phyloP scores from a whole-genome alignment of 495 filamentous ascomycete genomes.

The Neurospora sp. region DNA sequence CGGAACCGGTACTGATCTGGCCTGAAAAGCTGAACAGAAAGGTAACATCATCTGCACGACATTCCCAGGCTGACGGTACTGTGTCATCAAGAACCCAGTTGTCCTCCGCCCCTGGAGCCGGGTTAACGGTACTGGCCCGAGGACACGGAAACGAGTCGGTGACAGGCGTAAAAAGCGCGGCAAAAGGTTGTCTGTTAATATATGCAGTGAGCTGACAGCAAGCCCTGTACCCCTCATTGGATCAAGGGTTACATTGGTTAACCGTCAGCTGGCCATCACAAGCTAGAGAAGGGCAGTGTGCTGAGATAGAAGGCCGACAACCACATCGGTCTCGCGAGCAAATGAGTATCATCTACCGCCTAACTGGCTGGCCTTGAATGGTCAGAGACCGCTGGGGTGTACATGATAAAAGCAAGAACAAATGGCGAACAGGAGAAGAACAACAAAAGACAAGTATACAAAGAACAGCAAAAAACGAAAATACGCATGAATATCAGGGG shows the following conservation, averaged over 20 bases:
- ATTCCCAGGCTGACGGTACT: background rate
- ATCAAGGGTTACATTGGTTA: background rate
- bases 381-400: background rate
- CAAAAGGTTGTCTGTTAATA: background rate
- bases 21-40: background rate
- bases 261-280: background rate
- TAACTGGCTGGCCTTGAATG: background rate
- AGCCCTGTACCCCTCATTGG: background rate
- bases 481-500: background rate
- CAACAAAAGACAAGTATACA: background rate
- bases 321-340: background rate
- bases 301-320: background rate
- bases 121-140: background rate
- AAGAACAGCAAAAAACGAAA: background rate
- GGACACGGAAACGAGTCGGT: background rate
- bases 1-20: background rate
- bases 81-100: background rate
- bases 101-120: background rate
- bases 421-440: background rate
- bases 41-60: background rate
- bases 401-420: background rate
- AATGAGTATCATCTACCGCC: background rate
- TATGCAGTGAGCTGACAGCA: background rate
- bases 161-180: background rate
- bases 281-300: background rate